phyloP scores from a whole-genome alignment of 2,329 filamentous ascomycete genomes.

The Huntiella savannae region DNA sequence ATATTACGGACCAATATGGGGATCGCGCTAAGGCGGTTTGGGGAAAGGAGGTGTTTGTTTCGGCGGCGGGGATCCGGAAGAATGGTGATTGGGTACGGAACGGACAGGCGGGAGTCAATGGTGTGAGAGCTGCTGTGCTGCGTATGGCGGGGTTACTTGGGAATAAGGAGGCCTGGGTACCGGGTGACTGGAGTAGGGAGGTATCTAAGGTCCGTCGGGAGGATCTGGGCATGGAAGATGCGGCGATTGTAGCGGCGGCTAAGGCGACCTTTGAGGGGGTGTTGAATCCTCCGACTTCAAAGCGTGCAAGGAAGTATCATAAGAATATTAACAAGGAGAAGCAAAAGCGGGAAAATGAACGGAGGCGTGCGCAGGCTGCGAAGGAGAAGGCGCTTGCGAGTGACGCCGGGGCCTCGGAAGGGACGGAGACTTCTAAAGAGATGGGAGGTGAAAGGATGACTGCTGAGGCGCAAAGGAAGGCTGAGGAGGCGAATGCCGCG shows the following conservation, averaged over 20 bases:
- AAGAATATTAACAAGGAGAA: not conserved
- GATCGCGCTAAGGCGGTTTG: conserved; percentile 9
- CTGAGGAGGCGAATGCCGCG: not conserved
- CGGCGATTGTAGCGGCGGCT: not conserved
- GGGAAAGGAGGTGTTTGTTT: conserved; percentile 19
- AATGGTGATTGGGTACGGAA: conserved; percentile 14
- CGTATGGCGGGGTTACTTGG: conserved; percentile 22
- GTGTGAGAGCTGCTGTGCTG: conserved; percentile 21
- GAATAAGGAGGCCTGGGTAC: not conserved
- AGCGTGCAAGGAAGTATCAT: not conserved
- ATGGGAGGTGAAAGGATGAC: conserved; percentile 19
- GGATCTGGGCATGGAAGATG: not conserved
- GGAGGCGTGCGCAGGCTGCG: not conserved
- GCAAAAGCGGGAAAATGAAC: not conserved
- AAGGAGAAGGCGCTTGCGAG: not conserved
- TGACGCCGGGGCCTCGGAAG: not conserved
- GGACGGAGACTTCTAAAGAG: conserved; percentile 12
- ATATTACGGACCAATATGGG: conserved; percentile 23
- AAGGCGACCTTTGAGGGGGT: not conserved
- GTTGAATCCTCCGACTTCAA: no score
- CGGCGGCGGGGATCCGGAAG: conserved; percentile 21
- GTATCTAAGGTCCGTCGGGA: conserved; percentile 1
- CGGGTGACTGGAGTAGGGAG: conserved; percentile 11
- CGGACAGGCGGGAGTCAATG: conserved; percentile 13
- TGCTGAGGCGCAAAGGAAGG: conserved; percentile 1